Evolutionary conservation across 1,139 yeast genomes (phyloP).

Genomic region (Debaryomycetaceae sp.): DNA sequence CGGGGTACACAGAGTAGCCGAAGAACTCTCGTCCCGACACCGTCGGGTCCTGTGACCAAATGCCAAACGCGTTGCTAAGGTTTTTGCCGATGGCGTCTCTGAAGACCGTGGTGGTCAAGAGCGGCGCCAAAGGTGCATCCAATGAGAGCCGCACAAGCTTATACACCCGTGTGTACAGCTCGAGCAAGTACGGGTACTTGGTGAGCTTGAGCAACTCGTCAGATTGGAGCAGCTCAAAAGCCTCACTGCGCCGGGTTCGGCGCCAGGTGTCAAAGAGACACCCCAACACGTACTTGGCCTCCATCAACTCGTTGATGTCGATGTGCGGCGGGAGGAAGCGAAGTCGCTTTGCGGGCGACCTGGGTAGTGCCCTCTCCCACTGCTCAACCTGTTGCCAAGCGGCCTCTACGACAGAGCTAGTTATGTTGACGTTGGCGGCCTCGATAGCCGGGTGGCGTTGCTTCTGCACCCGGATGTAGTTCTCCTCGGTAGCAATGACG

Average conservation of each 20-base stretch:
- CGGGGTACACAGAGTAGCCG: constrained; percentile 64
- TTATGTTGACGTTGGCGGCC: constrained; percentile 1
- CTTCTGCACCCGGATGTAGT: constrained; percentile 15
- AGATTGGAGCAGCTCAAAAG: constrained; percentile 50
- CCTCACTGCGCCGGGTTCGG: too few species aligned
- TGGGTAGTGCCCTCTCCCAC: constrained; percentile 34
- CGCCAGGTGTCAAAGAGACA: constrained; percentile 23
- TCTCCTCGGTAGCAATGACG: constrained; percentile 25
- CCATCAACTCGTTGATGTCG: constrained; percentile 35
- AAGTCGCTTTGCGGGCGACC: constrained; percentile 24
- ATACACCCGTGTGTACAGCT: constrained; percentile 48
- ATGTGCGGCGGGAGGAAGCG: constrained; percentile 26
- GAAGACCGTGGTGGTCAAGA: constrained; percentile 36
- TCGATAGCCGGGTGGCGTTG: not conserved
- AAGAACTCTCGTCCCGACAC: constrained; percentile 51
- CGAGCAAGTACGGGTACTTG: constrained; percentile 47
- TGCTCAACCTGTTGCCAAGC: constrained; percentile 19
- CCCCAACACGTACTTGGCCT: constrained; percentile 32
- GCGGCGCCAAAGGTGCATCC: constrained; percentile 31
- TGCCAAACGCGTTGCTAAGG: constrained; percentile 72
- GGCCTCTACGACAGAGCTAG: constrained; percentile 13
- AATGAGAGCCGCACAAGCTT: constrained; percentile 44
- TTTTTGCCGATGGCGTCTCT: constrained; percentile 57
- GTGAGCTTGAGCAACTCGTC: constrained; percentile 49
- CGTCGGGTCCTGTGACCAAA: constrained; percentile 49